Percentiles rank a stretch among this genome's conserved stretches.
Evolutionary conservation across 306 rosid genomes (phyloP).

Genomic region (Ceratonia siliqua): DNA sequence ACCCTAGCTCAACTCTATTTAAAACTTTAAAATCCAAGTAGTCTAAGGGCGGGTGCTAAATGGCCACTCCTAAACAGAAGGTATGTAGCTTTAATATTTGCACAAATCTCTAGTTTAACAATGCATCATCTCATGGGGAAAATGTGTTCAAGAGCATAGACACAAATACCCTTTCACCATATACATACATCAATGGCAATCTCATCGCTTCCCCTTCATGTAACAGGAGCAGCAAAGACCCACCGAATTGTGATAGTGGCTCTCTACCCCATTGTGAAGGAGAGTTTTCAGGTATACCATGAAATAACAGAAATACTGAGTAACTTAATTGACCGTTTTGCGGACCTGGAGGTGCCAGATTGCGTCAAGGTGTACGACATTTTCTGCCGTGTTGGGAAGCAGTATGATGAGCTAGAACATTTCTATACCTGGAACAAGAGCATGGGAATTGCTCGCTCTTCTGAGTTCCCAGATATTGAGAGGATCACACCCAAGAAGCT

Average conservation of each 20-base stretch:
- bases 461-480: conserved; percentile 80
- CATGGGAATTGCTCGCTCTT: conserved; percentile 66
- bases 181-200: conserved; percentile 7
- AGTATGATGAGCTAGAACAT: conserved; percentile 71
- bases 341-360: conserved; percentile 52
- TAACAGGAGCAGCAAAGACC: conserved; percentile 67
- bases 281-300: conserved; percentile 68
- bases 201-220: neutral
- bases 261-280: conserved; percentile 66
- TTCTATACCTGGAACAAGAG: conserved; percentile 73
- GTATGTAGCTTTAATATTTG: neutral
- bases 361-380: conserved; percentile 66
- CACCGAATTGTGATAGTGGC: conserved; percentile 79
- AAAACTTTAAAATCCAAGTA: too few species aligned
- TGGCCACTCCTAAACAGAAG: too few species aligned
- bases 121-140: neutral
- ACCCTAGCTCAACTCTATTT: too few species aligned
- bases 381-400: conserved; percentile 81
- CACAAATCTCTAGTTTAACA: neutral
- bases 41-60: too few species aligned
- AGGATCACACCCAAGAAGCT: conserved; percentile 71
- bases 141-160: neutral
- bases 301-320: conserved; percentile 68
- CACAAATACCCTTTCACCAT: too few species aligned
- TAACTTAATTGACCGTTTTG: conserved; percentile 64